Evolutionary conservation across 2,329 filamentous ascomycete genomes (phyloP).

Genomic region (Thelonectria olida): DNA sequence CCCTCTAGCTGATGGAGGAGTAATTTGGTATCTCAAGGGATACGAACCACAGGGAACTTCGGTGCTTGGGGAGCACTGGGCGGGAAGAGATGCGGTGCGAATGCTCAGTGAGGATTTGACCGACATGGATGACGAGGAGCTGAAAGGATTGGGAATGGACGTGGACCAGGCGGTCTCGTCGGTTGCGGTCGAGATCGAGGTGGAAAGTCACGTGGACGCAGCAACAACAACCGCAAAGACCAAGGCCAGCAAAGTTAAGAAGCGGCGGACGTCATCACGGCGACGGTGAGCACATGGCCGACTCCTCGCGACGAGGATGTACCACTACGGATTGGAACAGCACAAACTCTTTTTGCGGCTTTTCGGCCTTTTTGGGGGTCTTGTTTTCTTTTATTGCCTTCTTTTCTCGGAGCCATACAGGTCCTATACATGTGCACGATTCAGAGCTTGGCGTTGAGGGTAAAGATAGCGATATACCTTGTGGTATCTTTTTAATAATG

Average conservation of each 20-base stretch:
- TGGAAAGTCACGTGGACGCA: slow-evolving; percentile 27
- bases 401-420: slow-evolving; percentile 32
- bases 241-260: slow-evolving; percentile 43
- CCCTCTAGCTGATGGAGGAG: slow-evolving; percentile 75
- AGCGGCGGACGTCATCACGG: slow-evolving; percentile 48
- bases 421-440: slow-evolving; percentile 29
- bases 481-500: slow-evolving; percentile 27
- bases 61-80: slow-evolving; percentile 73
- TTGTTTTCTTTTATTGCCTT: slow-evolving; percentile 1
- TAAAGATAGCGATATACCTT: slow-evolving; percentile 25
- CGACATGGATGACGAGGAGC: slow-evolving; percentile 90
- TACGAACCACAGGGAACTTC: slow-evolving; percentile 85
- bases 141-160: slow-evolving; percentile 73
- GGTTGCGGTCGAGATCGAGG: slow-evolving; percentile 38
- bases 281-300: slow-evolving; percentile 38
- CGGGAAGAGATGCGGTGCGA: slow-evolving; percentile 72
- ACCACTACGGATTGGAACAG: slow-evolving; percentile 16
- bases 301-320: slow-evolving; percentile 15
- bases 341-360: slow-evolving; percentile 16
- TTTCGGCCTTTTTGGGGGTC: neutral
- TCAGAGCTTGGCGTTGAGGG: slow-evolving; percentile 42
- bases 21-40: slow-evolving; percentile 86
- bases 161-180: slow-evolving; percentile 54
- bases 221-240: slow-evolving; percentile 36
- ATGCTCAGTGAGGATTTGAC: slow-evolving; percentile 86